Base-by-base conservation (phyloP, 1,284 basidiomycete genomes). In the Fistulinella cinereoalba region DNA sequence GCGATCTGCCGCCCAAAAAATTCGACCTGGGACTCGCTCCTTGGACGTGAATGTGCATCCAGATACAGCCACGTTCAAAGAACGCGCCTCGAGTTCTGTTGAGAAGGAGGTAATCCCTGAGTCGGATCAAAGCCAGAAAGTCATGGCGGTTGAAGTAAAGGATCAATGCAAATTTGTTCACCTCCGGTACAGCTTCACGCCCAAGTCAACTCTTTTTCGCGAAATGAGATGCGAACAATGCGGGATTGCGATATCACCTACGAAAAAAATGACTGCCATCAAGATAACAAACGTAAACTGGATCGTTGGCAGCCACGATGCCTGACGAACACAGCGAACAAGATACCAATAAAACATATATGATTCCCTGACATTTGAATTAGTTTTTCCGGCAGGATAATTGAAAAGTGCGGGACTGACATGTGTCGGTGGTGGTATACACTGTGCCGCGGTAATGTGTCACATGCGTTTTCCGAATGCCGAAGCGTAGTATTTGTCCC, bases 241-340 rank as follows among this genome's bases (percentile, higher is more conserved):
- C 21, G 46, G 47, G 25, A 43, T 11, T 39, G 47, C 31, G 25
- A 43, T 43, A 45, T 47, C 46, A 40, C 56, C 58, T 55, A 46
- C 46, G n/a, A 45, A 40, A 56, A 41, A 56, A 55, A 36, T 15
- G 40, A 33, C 21, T 36, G 36, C 32, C 33, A 60, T 58, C 44
- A 56, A 40, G 52, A 55, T 34, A 25, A 22, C 19, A 63, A 15
- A 60, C 58, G 58, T 60, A 60, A 60, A 56, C 13, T 48, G 53
- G 29, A 36, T 49, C 43, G 49, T 59, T 61, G 62, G 47, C n/a
- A 36, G 24, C 37, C 61, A 61, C 45, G 52, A 51, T 48, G 51
- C 44, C 24, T 37, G 41, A 50, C 46, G 31, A 49, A 34, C 32
- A 31, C 33, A 18, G 43, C 28, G 21, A 37, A 40, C 36, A 27